Percentiles rank a stretch among this genome's conserved stretches.
These are phyloP conservation scores for Zygosaccharomyces pseudobailii DNA, from an alignment of 1,139 yeast species.

Conservation along the genomic window DNA sequence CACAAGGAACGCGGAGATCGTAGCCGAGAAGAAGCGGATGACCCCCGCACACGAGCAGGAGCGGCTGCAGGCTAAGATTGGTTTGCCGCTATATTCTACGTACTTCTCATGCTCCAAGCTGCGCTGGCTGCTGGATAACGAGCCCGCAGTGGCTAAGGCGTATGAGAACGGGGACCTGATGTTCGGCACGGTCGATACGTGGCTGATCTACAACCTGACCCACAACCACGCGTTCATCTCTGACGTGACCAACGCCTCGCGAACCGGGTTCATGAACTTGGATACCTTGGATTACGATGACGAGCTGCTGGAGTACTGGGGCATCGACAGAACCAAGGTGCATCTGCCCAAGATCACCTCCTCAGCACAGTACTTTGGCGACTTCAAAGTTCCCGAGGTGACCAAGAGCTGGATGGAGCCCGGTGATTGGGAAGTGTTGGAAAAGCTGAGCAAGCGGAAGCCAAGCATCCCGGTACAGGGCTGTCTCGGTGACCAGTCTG, in stretches of 20 bases:
- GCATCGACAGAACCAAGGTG: constrained; percentile 64
- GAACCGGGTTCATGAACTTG: constrained; percentile 88
- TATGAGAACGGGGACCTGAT: constrained; percentile 74
- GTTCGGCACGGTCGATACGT: constrained; percentile 93
- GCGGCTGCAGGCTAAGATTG: constrained; percentile 62
- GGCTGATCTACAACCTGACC: constrained; percentile 86
- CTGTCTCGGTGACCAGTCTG: constrained; percentile 91
- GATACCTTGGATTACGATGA: constrained; percentile 73
- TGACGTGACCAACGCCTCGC: constrained; percentile 86
- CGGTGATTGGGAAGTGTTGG: constrained; percentile 37
- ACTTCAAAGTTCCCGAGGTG: constrained; percentile 56
- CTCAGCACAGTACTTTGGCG: constrained; percentile 75
- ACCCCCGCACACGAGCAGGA: constrained; percentile 57
- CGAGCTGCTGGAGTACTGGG: constrained; percentile 72
- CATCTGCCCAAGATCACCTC: constrained; percentile 76
- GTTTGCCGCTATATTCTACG: constrained; percentile 76
- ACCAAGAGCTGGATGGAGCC: constrained; percentile 48
- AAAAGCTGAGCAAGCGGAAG: constrained; percentile 14
- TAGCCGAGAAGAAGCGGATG: constrained; percentile 56
- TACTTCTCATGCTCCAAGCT: constrained; percentile 90
- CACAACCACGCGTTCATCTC: constrained; percentile 68
- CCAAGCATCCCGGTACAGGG: constrained; percentile 74
- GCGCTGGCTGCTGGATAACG: constrained; percentile 85
- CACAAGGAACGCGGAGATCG: constrained; percentile 75
- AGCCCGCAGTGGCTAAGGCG: constrained; percentile 57